Percentiles rank a stretch among this genome's conserved stretches.
phyloP scores from a whole-genome alignment of 2,329 filamentous ascomycete genomes.

The Coniochaeta prunicola region DNA sequence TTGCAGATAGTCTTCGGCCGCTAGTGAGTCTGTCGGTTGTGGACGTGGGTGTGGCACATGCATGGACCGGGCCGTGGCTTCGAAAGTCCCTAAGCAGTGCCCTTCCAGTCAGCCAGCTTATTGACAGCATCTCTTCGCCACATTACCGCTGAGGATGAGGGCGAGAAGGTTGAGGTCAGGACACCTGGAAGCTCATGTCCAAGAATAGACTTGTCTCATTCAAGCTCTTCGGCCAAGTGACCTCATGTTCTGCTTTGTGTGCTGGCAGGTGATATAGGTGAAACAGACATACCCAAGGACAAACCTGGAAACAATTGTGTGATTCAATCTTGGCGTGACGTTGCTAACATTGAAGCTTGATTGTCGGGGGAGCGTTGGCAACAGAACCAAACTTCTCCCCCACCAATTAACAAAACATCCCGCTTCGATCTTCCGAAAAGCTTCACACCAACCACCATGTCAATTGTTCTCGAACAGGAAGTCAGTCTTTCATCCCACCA shows the following conservation, averaged over 20 bases:
- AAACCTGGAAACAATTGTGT: not conserved
- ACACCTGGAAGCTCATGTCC: too few species aligned
- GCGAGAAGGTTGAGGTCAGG: too few species aligned
- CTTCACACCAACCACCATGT: not conserved
- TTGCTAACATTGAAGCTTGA: not conserved
- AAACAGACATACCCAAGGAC: not conserved
- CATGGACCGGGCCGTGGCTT: not conserved
- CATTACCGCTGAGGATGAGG: too few species aligned
- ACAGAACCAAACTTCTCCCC: too few species aligned
- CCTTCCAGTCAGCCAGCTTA: too few species aligned
- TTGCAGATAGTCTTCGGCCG: not conserved
- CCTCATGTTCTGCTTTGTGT: not conserved
- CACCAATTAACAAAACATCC: not conserved
- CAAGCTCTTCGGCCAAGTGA: too few species aligned
- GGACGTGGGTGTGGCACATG: too few species aligned
- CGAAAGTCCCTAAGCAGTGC: too few species aligned
- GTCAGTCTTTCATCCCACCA: too few species aligned
- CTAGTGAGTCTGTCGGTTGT: too few species aligned
- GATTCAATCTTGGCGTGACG: not conserved
- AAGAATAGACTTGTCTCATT: too few species aligned
- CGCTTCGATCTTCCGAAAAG: not conserved
- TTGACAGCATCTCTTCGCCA: too few species aligned
- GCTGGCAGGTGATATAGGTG: not conserved
- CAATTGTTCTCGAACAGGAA: not conserved
- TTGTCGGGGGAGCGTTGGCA: not conserved